These are phyloP conservation scores for Marsdenia floribunda DNA, from an alignment of 257 asterid genomes.

Conservation along the genomic window DNA sequence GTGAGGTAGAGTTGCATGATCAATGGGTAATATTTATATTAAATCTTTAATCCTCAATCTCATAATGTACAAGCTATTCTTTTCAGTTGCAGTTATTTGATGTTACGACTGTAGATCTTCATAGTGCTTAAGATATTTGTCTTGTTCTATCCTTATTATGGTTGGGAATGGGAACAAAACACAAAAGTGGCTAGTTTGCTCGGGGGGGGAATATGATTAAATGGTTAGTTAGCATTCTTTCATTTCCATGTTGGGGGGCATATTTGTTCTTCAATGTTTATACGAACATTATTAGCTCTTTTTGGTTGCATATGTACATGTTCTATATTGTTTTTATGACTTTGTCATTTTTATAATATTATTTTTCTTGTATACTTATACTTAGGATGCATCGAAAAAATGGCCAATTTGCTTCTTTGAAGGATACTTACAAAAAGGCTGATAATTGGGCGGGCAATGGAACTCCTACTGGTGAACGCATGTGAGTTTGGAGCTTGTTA, in stretches of 20 bases:
- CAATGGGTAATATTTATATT: neutral
- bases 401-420: constrained; percentile 37
- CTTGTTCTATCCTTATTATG: neutral
- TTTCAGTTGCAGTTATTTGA: neutral
- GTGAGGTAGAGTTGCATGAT: constrained; percentile 15
- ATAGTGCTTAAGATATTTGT: neutral
- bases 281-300: neutral
- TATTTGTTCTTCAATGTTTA: neutral
- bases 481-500: constrained; percentile 30
- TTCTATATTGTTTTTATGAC: neutral
- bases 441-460: constrained; percentile 30
- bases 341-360: neutral
- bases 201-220: neutral
- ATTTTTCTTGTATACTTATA: neutral
- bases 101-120: neutral
- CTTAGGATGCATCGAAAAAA: constrained; percentile 34
- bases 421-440: constrained; percentile 15
- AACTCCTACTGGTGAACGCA: constrained; percentile 26
- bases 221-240: neutral
- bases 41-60: neutral
- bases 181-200: neutral
- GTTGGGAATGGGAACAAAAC: neutral
- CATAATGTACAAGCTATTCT: neutral
- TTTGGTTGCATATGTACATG: neutral
- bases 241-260: neutral